A percentile compares a stretch with the other conserved stretches of the same genome.
Evolutionary conservation across 176 grass and related monocot species (phyloP).

Genomic region (Elymus sibiricus): DNA sequence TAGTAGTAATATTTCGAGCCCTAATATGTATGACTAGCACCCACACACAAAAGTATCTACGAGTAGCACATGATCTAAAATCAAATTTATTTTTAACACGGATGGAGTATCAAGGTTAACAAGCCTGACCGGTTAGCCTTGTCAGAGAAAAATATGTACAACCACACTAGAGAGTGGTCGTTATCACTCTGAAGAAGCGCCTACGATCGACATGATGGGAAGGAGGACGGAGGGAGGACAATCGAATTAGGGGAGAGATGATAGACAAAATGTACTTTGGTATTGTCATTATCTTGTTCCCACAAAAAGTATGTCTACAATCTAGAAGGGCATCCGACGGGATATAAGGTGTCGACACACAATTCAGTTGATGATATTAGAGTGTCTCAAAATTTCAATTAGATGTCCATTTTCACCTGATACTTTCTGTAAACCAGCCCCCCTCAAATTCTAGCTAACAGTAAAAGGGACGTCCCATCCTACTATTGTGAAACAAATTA

Average conservation of each 20-base stretch:
- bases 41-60: neutral
- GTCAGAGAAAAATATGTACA: neutral
- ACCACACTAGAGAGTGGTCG: too few relatives aligned
- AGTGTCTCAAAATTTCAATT: neutral
- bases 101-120: too few relatives aligned
- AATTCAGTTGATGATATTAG: too few relatives aligned
- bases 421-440: neutral
- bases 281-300: neutral
- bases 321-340: neutral
- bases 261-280: neutral
- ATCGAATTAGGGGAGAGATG: neutral
- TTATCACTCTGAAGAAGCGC: too few relatives aligned
- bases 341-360: too few relatives aligned
- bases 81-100: neutral
- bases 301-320: neutral
- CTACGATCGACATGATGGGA: too few relatives aligned
- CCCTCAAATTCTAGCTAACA: neutral
- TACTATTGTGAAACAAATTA: too few relatives aligned
- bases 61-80: neutral
- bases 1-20: too few relatives aligned
- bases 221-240: too few relatives aligned
- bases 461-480: neutral
- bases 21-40: neutral
- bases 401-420: neutral
- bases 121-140: neutral